A percentile compares a stretch with the other conserved stretches of the same genome.
phyloP scores from a whole-genome alignment of 2,329 filamentous ascomycete genomes.

The Aspergillus sp. region DNA sequence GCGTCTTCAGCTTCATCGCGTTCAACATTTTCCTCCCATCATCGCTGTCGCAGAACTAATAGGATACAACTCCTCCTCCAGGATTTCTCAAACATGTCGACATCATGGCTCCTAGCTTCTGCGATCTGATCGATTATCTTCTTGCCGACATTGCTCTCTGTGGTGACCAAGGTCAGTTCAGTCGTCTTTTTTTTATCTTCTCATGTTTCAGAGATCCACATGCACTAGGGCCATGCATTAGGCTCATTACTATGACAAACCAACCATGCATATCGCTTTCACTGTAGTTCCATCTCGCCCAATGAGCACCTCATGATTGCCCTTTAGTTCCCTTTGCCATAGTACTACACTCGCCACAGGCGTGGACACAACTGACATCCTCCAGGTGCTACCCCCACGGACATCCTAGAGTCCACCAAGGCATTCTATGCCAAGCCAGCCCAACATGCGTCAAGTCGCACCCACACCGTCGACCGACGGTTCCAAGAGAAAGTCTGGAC shows the following conservation, averaged over 20 bases:
- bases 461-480: conserved; percentile 44
- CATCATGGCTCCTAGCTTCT: conserved; percentile 50
- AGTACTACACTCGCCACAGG: no score
- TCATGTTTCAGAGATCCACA: conserved; percentile 3
- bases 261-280: background rate
- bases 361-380: conserved; percentile 17
- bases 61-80: background rate
- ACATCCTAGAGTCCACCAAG: conserved; percentile 34
- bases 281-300: background rate
- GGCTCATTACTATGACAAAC: no score
- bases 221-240: background rate
- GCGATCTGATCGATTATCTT: conserved; percentile 57
- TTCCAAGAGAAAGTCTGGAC: conserved; percentile 56
- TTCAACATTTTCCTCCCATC: background rate
- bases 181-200: conserved; percentile 21
- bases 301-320: background rate
- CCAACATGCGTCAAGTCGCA: conserved; percentile 17
- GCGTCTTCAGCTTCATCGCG: conserved; percentile 13
- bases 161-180: conserved; percentile 50
- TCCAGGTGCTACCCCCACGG: conserved; percentile 33
- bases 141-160: conserved; percentile 59
- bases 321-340: no score
- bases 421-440: conserved; percentile 32
- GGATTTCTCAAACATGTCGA: conserved; percentile 12
- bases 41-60: conserved; percentile 6